phyloP scores from a whole-genome alignment of 2,329 filamentous ascomycete genomes.

The Sporothrix brasiliensis region DNA sequence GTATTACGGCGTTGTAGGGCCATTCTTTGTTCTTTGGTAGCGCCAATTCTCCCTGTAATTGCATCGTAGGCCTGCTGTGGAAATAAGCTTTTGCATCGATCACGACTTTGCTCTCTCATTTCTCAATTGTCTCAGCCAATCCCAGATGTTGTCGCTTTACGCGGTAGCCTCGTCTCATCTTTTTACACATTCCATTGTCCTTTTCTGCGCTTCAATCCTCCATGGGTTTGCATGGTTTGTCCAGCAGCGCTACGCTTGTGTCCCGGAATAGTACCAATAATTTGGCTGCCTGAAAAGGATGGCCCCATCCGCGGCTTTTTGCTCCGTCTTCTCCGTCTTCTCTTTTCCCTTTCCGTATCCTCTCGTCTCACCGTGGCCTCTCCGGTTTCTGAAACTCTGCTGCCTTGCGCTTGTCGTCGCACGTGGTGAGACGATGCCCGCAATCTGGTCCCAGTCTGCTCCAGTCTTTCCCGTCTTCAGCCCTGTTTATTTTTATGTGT shows the following conservation, averaged over 20 bases:
- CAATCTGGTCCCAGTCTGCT: background rate
- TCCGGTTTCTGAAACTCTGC: background rate
- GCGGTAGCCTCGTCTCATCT: background rate
- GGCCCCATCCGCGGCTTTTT: background rate
- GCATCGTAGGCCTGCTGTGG: background rate
- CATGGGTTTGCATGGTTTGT: background rate
- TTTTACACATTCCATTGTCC: background rate
- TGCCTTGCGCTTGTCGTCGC: slow-evolving; percentile 18
- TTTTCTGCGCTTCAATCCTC: background rate
- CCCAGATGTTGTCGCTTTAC: background rate
- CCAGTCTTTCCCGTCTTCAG: background rate
- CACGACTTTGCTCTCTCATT: no score
- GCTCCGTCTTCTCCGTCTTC: background rate
- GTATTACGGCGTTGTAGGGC: no score
- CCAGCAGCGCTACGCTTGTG: no score
- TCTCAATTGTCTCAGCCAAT: no score
- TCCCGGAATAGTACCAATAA: background rate
- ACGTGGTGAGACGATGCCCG: background rate
- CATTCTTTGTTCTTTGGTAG: no score
- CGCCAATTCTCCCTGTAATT: background rate
- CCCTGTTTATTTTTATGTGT: background rate
- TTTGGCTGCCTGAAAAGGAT: slow-evolving; percentile 13
- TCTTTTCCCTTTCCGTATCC: background rate
- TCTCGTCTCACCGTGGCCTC: background rate
- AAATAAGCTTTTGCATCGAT: background rate